Evolutionary conservation across 495 filamentous ascomycete genomes (phyloP).

Genomic region (Chaetomium fimeti): DNA sequence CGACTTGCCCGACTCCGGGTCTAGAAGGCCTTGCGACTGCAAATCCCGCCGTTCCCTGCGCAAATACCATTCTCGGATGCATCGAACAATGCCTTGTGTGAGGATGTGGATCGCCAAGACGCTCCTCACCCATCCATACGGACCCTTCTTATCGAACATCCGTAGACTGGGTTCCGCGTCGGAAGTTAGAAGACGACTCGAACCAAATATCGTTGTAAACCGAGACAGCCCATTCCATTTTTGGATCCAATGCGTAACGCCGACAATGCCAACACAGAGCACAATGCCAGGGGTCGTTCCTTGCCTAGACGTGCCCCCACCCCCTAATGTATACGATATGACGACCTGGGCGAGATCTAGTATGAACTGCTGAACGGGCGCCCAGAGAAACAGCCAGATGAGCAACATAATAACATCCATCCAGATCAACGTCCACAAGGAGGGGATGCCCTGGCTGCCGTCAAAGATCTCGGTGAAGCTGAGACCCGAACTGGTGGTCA

Average conservation of each 20-base stretch:
- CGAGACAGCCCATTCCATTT: constrained; percentile 45
- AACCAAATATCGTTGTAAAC: constrained; percentile 43
- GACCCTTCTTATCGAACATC: constrained; percentile 49
- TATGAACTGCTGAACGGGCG: constrained; percentile 80
- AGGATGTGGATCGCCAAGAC: constrained; percentile 84
- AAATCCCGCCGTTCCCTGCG: constrained; percentile 52
- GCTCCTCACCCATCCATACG: constrained; percentile 55
- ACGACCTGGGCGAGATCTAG: constrained; percentile 95
- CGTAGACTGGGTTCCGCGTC: constrained; percentile 42
- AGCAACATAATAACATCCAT: constrained; percentile 78
- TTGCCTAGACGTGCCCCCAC: constrained; percentile 74
- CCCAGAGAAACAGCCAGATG: constrained; percentile 88
- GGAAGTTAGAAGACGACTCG: constrained; percentile 41
- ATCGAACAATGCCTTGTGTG: constrained; percentile 71
- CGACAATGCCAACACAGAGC: constrained; percentile 78
- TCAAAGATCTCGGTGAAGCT: constrained; percentile 54
- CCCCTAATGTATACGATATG: constrained; percentile 89
- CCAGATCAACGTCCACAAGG: constrained; percentile 74
- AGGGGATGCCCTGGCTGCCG: constrained; percentile 60
- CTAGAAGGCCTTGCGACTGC: constrained; percentile 43
- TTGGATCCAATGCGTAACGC: constrained; percentile 64
- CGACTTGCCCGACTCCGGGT: constrained; percentile 51
- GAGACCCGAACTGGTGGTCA: constrained; percentile 53
- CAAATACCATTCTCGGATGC: constrained; percentile 60
- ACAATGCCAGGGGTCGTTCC: constrained; percentile 69